Evolutionary conservation across 2,329 filamentous ascomycete species (phyloP), one percentile per base, ranked within the genome.

Genomic region (Sphaceloma murrayae): DNA sequence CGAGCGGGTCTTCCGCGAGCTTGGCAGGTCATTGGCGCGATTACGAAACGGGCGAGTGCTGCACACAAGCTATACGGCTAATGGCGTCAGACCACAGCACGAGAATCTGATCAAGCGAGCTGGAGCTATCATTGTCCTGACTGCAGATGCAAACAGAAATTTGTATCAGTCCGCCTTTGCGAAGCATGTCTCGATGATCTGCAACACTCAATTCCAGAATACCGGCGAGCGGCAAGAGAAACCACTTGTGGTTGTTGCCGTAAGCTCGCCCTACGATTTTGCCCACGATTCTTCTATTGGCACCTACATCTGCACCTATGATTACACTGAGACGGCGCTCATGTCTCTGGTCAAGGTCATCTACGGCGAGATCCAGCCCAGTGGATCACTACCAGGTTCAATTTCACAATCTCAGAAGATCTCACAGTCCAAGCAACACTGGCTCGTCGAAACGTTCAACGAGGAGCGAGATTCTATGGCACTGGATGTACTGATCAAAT

Each of bases 231-330:
- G 66, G 46, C 65, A 68, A 7, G 73, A 91, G 61, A 95, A 94
- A 63, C 85, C 88, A 1, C 67, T 95, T 27, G 80, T 95, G 17
- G 89, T 95, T 3, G 82, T 95, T 5, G 84, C 89, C 1, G 88
- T 94, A 53, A 94, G 87, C 63, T 95, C 88, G 1, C 89, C 89
- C 0, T 96, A 95, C 61, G 89, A 96, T 61, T 96, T 96, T 60
- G 87, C 86, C 33, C 87, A 89, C 75, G 89, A 96, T 56, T 82
- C 82, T 51, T 79, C 79, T 1, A 89, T 96, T 30, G 84, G 85
- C 4, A 94, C 88, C 1, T 95, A 95, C 56, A 74, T 96, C 30
- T 95, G 89, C 67, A 94, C 88, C 0, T 95, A 93, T 61, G 88
- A 95, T 64, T 95, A 94, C 56, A 95, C 89, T 0, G 89, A 95